phyloP scores from a whole-genome alignment of 345 rosid species.

The Psidium guajava region DNA sequence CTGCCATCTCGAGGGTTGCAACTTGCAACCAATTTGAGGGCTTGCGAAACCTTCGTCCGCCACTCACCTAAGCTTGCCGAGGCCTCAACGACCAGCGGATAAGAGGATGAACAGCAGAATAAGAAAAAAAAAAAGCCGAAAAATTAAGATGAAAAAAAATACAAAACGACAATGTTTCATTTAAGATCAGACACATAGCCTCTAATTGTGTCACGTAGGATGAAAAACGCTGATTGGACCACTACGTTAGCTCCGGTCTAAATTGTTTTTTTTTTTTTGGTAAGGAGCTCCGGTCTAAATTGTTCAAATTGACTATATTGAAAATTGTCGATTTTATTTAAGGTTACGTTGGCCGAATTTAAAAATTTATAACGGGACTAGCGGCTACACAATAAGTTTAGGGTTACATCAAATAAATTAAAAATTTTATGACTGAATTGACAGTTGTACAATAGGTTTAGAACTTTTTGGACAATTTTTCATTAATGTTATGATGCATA shows the following conservation, averaged over 20 bases:
- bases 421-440: too few species aligned
- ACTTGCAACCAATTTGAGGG: not conserved
- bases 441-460: too few species aligned
- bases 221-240: accelerated
- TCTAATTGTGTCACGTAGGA: accelerated
- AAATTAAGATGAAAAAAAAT: not conserved
- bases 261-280: too few species aligned
- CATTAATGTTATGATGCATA: too few species aligned
- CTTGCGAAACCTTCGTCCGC: not conserved
- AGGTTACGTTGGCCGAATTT: not conserved
- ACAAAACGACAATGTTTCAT: not conserved
- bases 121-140: too few species aligned
- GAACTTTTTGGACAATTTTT: not conserved
- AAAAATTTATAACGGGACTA: not conserved
- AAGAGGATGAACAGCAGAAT: not conserved
- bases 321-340: not conserved
- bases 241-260: accelerated
- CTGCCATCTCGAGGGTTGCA: not conserved
- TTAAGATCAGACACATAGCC: accelerated
- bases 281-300: not conserved
- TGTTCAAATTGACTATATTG: not conserved
- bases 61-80: accelerated
- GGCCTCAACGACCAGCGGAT: accelerated
- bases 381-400: accelerated
- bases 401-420: too few species aligned